Base-by-base conservation (phyloP, 1,284 basidiomycete species). In the Ustilago shanxiensis region DNA sequence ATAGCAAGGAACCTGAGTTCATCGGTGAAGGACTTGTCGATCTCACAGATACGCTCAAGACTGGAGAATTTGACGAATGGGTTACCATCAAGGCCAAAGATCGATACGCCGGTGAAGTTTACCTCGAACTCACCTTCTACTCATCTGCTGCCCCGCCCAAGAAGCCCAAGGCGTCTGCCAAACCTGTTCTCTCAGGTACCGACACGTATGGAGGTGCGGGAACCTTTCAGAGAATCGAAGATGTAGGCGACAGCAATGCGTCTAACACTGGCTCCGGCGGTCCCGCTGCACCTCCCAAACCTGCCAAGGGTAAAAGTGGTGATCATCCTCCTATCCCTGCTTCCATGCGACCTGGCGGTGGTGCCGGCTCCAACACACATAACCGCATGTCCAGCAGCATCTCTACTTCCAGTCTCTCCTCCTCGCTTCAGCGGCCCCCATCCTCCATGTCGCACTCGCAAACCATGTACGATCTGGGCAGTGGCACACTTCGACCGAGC, bases 1-100 rank as follows among this genome's bases (percentile, higher is more conserved):
- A 99, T 87, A 89, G 92, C 59, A 92, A 93, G 73, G 95, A 99
- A 83, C 96, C 97, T 57, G 95, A 96, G 83, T 89, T 98, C 77
- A 96, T 99, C 85, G 97, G 97, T 52, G 95, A 99, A 86, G 88
- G 91, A 1, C 89, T 90, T 47, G 93, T 99, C 2, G 92, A 96
- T 85, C 89, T 99, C 55, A 93, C 93, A 10, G 93, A 95, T 76
- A 95, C 93, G 18, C 88, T 99, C 79, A 94, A 93, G 72, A 95
- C 93, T 86, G 97, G 97, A 54, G 96, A 98, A 87, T 95, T 94
- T 2, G 97, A 99, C 88, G 96, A 98, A 85, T 99, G 96, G 96
- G 95, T 97, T 84, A 92, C 79, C 22, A 81, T 85, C 70, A 79
- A 76, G 50, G 72, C 80, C 11, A 83, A 82, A 31, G 83, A 80